These are phyloP conservation scores for Cyclostephanos tholiformis DNA, from an alignment of 108 stramenopile species.

Conservation along the genomic window DNA sequence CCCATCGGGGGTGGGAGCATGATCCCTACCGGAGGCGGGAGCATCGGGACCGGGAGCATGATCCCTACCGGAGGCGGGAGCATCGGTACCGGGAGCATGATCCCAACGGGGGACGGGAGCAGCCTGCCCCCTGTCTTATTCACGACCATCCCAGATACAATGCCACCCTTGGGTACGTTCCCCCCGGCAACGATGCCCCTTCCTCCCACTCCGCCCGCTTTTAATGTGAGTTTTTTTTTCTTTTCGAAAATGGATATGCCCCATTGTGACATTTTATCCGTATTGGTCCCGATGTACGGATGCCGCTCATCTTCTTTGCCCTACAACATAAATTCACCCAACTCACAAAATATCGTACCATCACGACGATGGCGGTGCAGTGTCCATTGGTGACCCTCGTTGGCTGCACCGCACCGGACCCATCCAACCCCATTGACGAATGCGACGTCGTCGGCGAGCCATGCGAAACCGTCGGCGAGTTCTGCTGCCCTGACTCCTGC, in stretches of 20 bases:
- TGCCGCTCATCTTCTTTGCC: too few species aligned
- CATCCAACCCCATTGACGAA: constrained; percentile 22
- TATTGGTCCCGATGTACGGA: too few species aligned
- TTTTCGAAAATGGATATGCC: too few species aligned
- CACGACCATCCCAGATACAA: not conserved
- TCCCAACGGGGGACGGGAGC: too few species aligned
- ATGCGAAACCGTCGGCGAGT: constrained; percentile 13
- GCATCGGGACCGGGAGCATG: not conserved
- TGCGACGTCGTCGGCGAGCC: constrained; percentile 34
- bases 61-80: not conserved
- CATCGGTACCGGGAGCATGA: too few species aligned
- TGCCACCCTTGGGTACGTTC: not conserved
- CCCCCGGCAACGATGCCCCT: not conserved
- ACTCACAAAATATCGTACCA: too few species aligned
- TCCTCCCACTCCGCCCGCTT: not conserved
- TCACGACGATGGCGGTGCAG: not conserved
- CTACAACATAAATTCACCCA: too few species aligned
- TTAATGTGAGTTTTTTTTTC: not conserved
- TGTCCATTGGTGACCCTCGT: constrained; percentile 24
- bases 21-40: not conserved
- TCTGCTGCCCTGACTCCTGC: constrained; percentile 33
- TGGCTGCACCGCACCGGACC: constrained; percentile 39
- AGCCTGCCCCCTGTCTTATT: too few species aligned
- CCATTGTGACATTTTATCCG: too few species aligned
- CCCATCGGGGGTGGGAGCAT: not conserved